Base-by-base conservation (phyloP, 768 basidiomycete species). In the Rhodotorula toruloides region DNA sequence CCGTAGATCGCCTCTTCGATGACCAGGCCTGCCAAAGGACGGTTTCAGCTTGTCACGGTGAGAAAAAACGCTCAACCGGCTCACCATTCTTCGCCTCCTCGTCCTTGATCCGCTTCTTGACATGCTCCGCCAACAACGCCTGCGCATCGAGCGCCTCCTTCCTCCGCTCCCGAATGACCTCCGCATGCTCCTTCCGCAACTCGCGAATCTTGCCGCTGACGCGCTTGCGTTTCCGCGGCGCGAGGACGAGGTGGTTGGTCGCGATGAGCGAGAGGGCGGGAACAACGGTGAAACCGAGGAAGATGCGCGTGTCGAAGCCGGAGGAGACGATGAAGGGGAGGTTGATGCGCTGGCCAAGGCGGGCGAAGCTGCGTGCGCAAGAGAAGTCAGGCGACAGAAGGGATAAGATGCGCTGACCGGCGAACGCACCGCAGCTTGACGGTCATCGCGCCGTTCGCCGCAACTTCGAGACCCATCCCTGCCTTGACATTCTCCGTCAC, bases 1-100 rank as follows among this genome's bases (percentile, higher is more conserved):
- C 87, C 87, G 77, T 91, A 92, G 14, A 78, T 81, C 29, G 90
- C 91, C 65, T 86, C 84, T 69, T 85, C 75, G 73, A 94, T 84
- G 65, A 93, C 82, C 49, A 93, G 80, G 59, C 90, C 89, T 90
- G 70, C 58, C 52, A 13, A 19, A 32, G 2, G 4, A 58, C 32
- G 58, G 59, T 43, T 49, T 73, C 66, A 61, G 74, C 21, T 9
- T 19, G 49, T n/a, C 21, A 36, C 27, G 36, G 42, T 25, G n/a
- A 40, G 42, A 14, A 22, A 47, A 27, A 11, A 7, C 4, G 44
- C 31, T 13, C 8, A 17, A 34, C 10, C 10, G 21, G 19, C 78
- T 58, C 76, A 87, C 90, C 90, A 80, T 84, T 84, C 77, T 82
- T 84, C 31, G 81, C 80, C 67, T 81, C 82, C 77, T 93, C 90